phyloP scores from a whole-genome alignment of 2,329 filamentous ascomycete genomes.

The Fulvia fulva region DNA sequence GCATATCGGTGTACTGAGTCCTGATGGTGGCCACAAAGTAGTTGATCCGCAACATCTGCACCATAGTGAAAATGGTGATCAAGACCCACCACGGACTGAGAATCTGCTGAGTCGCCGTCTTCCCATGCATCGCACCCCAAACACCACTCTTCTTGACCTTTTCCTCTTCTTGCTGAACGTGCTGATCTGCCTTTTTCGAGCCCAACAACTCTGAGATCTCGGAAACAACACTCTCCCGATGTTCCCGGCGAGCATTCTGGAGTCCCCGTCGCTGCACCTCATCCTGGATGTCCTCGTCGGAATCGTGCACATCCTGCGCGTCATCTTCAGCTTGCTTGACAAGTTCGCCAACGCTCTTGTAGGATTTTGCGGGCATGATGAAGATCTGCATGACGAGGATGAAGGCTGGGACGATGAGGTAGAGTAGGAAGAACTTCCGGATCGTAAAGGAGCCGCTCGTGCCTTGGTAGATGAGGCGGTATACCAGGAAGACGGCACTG shows the following conservation, averaged over 20 bases:
- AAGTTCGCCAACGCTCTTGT: constrained; percentile 68
- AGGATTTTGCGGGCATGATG: constrained; percentile 46
- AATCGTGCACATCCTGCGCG: constrained; percentile 44
- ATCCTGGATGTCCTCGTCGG: constrained; percentile 52
- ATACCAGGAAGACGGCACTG: constrained; percentile 47
- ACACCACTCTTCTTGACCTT: constrained; percentile 71
- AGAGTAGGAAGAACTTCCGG: constrained; percentile 49
- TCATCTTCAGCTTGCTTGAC: constrained; percentile 64
- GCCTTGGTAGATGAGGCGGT: constrained; percentile 45
- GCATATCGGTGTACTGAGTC: constrained; percentile 73
- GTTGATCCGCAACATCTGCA: constrained; percentile 65
- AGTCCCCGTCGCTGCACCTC: constrained; percentile 54
- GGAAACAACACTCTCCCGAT: constrained; percentile 59
- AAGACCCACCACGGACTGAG: constrained; percentile 77
- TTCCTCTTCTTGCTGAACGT: constrained; percentile 52
- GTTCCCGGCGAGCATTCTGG: constrained; percentile 49
- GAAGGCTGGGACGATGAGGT: constrained; percentile 45
- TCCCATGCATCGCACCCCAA: constrained; percentile 79
- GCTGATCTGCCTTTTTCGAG: constrained; percentile 55
- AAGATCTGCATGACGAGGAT: constrained; percentile 42
- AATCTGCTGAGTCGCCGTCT: constrained; percentile 69
- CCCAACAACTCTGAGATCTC: constrained; percentile 74
- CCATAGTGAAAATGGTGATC: constrained; percentile 71
- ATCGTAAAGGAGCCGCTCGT: constrained; percentile 41
- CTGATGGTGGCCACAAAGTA: constrained; percentile 88